Evolutionary conservation across 1,284 basidiomycete genomes (phyloP).

Genomic region (Sporisorium sorghi): DNA sequence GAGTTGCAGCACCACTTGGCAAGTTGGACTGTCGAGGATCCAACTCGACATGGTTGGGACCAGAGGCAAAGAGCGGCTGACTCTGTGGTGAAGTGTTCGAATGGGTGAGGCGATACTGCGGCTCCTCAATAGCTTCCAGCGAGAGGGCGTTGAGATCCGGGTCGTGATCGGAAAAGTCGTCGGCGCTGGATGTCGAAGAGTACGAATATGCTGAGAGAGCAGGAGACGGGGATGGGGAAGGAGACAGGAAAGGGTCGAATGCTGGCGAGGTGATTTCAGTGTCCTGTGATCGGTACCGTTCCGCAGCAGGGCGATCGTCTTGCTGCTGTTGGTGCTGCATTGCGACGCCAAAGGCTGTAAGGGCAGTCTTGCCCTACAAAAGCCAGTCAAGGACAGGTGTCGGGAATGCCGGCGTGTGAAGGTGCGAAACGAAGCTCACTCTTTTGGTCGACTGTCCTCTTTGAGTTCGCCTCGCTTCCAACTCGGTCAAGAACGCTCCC

Average conservation of each 20-base stretch:
- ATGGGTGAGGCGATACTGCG: conserved; percentile 31
- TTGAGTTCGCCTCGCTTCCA: too few relatives aligned
- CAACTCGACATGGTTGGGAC: conserved; percentile 11
- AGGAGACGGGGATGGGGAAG: conserved; percentile 49
- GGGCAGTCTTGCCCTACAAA: neutral
- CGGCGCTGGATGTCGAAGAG: conserved; percentile 38
- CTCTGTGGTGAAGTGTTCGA: neutral
- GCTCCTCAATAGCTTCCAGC: conserved; percentile 51
- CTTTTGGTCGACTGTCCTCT: too few relatives aligned
- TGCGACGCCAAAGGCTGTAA: neutral
- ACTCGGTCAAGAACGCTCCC: too few relatives aligned
- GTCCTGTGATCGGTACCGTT: conserved; percentile 15
- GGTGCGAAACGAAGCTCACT: neutral
- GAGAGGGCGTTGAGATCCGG: conserved; percentile 48
- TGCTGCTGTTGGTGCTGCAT: conserved; percentile 29
- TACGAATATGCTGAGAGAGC: conserved; percentile 53
- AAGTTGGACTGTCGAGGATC: conserved; percentile 31
- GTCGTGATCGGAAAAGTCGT: conserved; percentile 42
- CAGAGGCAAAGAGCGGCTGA: neutral
- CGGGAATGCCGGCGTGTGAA: neutral
- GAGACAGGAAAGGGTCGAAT: conserved; percentile 30
- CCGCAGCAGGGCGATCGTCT: conserved; percentile 15
- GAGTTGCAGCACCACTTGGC: conserved; percentile 41
- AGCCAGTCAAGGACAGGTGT: neutral
- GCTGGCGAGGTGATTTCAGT: conserved; percentile 15